phyloP scores from a whole-genome alignment of 306 rosid species.

The Prunus campanulata region DNA sequence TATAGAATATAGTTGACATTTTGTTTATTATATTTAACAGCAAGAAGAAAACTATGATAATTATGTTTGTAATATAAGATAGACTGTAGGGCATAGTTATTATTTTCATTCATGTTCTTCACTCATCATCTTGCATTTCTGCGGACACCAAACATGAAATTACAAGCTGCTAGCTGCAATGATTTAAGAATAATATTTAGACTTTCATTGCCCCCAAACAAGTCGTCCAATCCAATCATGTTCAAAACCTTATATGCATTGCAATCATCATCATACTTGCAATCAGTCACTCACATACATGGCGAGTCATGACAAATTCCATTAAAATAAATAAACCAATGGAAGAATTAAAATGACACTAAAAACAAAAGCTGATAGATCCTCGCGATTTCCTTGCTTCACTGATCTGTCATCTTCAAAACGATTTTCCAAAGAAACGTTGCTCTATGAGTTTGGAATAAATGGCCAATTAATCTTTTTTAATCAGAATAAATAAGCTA shows the following conservation, averaged over 20 bases:
- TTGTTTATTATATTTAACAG: too few relatives aligned
- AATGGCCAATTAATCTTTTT: too few relatives aligned
- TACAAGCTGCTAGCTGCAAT: too few relatives aligned
- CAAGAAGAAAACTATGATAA: too few relatives aligned
- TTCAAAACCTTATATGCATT: neutral
- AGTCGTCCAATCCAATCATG: neutral
- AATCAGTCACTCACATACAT: neutral
- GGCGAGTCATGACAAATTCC: neutral
- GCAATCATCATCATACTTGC: neutral
- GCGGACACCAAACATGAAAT: too few relatives aligned
- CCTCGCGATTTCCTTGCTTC: neutral
- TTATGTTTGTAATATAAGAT: too few relatives aligned
- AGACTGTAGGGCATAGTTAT: too few relatives aligned
- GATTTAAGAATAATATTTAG: neutral
- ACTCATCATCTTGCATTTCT: too few relatives aligned
- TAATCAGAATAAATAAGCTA: neutral
- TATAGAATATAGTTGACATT: too few relatives aligned
- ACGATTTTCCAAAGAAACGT: neutral
- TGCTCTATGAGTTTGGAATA: neutral
- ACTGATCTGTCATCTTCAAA: slow-evolving; percentile 1
- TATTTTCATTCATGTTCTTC: too few relatives aligned
- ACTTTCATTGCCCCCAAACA: neutral
- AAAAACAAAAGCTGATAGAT: neutral
- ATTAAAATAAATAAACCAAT: neutral
- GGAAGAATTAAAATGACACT: neutral